Percentiles rank a stretch among this genome's conserved stretches.
Evolutionary conservation across 73 alveolate genomes (phyloP).

Genomic region (Breviolum minutum): DNA sequence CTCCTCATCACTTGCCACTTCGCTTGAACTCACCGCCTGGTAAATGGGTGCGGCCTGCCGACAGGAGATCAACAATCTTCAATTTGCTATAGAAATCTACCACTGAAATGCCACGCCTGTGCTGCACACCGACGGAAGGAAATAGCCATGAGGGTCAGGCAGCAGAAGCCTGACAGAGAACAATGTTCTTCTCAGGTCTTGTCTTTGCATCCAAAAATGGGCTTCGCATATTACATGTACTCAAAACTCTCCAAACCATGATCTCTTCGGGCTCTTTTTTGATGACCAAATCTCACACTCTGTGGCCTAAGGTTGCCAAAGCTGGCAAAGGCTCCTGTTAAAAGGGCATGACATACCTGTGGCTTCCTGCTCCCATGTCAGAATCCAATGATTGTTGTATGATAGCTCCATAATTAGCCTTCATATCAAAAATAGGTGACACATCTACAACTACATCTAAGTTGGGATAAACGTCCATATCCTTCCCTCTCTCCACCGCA

Average conservation of each 20-base stretch:
- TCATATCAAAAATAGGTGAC: too few species aligned
- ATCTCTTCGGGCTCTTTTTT: too few species aligned
- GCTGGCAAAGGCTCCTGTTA: conserved; percentile 18
- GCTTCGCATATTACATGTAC: too few species aligned
- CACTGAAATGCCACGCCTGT: neutral
- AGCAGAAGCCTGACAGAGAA: neutral
- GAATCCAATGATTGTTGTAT: too few species aligned
- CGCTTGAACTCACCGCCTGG: neutral
- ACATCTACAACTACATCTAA: too few species aligned
- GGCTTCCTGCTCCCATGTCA: too few species aligned
- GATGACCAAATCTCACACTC: too few species aligned
- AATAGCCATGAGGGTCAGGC: neutral
- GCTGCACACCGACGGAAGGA: conserved; percentile 11
- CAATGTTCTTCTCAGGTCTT: neutral
- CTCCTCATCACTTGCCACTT: conserved; percentile 25
- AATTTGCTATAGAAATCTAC: neutral
- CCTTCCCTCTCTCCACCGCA: too few species aligned
- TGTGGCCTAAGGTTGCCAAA: neutral
- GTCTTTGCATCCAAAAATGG: neutral
- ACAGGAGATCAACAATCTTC: neutral
- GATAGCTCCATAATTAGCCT: too few species aligned
- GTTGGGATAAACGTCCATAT: too few species aligned
- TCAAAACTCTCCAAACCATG: too few species aligned
- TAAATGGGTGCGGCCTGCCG: neutral
- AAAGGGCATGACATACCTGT: too few species aligned